Evolutionary conservation across 352 stramenopile species (phyloP).

Genomic region (Globisporangium acanthophoron): DNA sequence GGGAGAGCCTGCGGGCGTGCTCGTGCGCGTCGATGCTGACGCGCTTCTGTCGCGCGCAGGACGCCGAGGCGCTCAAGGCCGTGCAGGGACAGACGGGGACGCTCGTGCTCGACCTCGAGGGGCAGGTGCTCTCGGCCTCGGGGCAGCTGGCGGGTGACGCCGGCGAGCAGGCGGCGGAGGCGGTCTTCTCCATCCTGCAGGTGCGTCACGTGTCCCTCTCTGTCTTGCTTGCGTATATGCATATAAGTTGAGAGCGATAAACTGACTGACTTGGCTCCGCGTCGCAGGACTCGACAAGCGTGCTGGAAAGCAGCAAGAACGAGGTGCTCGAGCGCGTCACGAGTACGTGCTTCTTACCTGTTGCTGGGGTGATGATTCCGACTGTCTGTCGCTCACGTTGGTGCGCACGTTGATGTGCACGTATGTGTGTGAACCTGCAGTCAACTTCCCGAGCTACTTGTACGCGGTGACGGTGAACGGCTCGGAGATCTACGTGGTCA

Average conservation of each 20-base stretch:
- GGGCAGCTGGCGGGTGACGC: slow-evolving; percentile 46
- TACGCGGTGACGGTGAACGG: slow-evolving; percentile 63
- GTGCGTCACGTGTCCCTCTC: slow-evolving; percentile 6
- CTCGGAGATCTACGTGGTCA: slow-evolving; percentile 70
- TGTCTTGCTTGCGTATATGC: neutral
- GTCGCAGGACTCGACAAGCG: slow-evolving; percentile 42
- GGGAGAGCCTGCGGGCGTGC: too few species aligned
- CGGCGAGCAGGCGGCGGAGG: slow-evolving; percentile 48
- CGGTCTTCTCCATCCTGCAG: slow-evolving; percentile 63
- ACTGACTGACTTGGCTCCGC: too few species aligned
- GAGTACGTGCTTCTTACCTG: slow-evolving; percentile 21
- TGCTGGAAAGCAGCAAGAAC: slow-evolving; percentile 45
- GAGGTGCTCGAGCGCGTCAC: slow-evolving; percentile 64
- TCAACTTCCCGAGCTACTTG: slow-evolving; percentile 62
- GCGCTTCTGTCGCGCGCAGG: slow-evolving; percentile 16
- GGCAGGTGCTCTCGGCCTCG: slow-evolving; percentile 56
- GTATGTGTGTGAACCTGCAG: slow-evolving; percentile 17
- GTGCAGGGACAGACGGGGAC: slow-evolving; percentile 56
- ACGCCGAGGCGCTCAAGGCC: slow-evolving; percentile 38
- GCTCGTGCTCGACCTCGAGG: slow-evolving; percentile 51
- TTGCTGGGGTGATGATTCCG: neutral
- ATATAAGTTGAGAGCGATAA: neutral
- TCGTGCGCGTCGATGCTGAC: neutral
- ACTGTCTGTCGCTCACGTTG: neutral
- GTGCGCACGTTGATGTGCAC: too few species aligned